phyloP scores from a whole-genome alignment of 345 rosid species.

The Pugionium dolabratum region DNA sequence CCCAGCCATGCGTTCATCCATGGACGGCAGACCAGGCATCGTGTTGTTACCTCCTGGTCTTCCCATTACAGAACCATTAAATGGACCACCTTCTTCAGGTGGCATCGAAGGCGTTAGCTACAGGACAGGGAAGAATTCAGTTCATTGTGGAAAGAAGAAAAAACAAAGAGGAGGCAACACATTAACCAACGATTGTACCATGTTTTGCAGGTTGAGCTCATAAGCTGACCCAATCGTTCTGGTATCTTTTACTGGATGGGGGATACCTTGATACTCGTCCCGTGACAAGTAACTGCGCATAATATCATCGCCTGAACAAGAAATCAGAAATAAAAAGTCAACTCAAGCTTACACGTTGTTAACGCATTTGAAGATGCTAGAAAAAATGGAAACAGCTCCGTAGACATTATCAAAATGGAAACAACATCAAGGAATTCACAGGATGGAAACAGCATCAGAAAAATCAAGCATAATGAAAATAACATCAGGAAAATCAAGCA shows the following conservation, averaged over 20 bases:
- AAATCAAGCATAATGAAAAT: too few relatives aligned
- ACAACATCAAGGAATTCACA: too few relatives aligned
- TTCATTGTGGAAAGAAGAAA: constrained; percentile 21
- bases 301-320: constrained; percentile 46
- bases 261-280: constrained; percentile 59
- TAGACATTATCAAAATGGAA: too few relatives aligned
- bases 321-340: not conserved
- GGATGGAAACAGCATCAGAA: too few relatives aligned
- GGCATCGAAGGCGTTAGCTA: constrained; percentile 64
- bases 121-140: constrained; percentile 38
- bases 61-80: constrained; percentile 47
- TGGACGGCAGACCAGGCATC: constrained; percentile 42
- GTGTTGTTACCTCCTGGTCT: constrained; percentile 42
- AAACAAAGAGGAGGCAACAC: not conserved
- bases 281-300: constrained; percentile 51
- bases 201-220: constrained; percentile 68
- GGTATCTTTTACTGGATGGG: constrained; percentile 60
- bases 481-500: too few relatives aligned
- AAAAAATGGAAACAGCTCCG: too few relatives aligned
- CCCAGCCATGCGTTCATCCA: constrained; percentile 47
- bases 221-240: constrained; percentile 75
- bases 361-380: too few relatives aligned
- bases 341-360: constrained; percentile 1
- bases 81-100: constrained; percentile 58
- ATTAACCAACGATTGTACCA: constrained; percentile 40